Evolutionary conservation across 768 basidiomycete species (phyloP), one percentile per base, ranked within the genome.

Genomic region (Mycena crocata): DNA sequence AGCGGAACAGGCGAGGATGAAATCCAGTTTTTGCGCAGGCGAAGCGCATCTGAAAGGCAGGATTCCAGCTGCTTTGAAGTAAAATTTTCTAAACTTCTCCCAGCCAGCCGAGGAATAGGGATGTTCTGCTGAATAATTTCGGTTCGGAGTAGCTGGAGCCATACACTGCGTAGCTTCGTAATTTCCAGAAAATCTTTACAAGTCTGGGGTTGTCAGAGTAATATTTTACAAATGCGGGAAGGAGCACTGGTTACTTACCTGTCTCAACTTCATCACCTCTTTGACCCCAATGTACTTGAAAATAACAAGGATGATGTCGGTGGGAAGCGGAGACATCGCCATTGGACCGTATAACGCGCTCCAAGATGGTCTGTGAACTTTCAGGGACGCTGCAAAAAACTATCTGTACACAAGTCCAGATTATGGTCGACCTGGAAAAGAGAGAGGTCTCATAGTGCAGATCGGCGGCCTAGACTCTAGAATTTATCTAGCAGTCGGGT

Each of bases 1-100:
- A 72, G 73, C 2, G 77, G 70, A 10, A 65, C 61, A 1, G 88
- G 88, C 1, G 68, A 67, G 0, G 76, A 71, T 0, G 83, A 80
- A 1, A 75, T 80, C 90, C 90, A 92, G 64, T 84, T 86, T 10
- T 69, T 77, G 32, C 80, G 85, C 4, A 87, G 78, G 2, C 73
- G 68, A 31, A 88, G 69, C 2, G 87, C 83, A 34, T 76, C 77
- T 6, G 71, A 61, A 8, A 82, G 77, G 62, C 80, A 73, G 1
- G 60, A 32, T 66, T 91, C 89, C 34, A 91, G 79, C 15, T 86
- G 82, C 0, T 37, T 39, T 1, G 85, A 74, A 5, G 78, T 72
- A n/a, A 89, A 76, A 2, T 68, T 67, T 5, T 79, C 77, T 0
- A 86, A 62, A 14, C 75, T 57, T 45, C 71, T 71, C 17, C 74